A percentile compares a stretch with the other conserved stretches of the same genome.
Conservation (phyloP, 2,329 filamentous ascomycete species). For the Xylariales sp. region DNA sequence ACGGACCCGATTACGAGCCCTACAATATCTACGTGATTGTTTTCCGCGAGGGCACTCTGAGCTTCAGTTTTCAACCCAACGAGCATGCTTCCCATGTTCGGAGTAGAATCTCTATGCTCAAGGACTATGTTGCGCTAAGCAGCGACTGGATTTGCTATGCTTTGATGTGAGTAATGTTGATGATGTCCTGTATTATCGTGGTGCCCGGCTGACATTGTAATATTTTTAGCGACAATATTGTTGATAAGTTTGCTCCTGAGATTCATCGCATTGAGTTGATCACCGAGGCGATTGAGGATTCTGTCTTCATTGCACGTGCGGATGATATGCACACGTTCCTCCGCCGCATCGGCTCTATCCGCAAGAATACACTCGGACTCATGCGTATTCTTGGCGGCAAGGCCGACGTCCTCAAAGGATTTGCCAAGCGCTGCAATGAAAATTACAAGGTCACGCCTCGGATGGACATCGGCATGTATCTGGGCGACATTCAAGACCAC, state of each 20-base stretch:
- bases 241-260: slow-evolving; percentile 88
- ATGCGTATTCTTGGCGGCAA: slow-evolving; percentile 93
- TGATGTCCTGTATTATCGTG: too few species aligned
- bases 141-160: slow-evolving; percentile 99
- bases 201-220: too few species aligned
- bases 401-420: slow-evolving; percentile 95
- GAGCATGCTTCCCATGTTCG: slow-evolving; percentile 84
- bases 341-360: slow-evolving; percentile 80
- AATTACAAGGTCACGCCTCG: slow-evolving; percentile 93
- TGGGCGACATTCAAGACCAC: slow-evolving; percentile 98
- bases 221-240: slow-evolving; percentile 78
- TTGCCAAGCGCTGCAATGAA: slow-evolving; percentile 98
- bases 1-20: slow-evolving; percentile 81
- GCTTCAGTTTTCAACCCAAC: slow-evolving; percentile 88
- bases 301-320: slow-evolving; percentile 85
- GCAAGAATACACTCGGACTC: slow-evolving; percentile 91
- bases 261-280: slow-evolving; percentile 84
- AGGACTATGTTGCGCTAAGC: slow-evolving; percentile 91
- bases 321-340: slow-evolving; percentile 88
- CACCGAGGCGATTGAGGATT: slow-evolving; percentile 90
- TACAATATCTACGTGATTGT: slow-evolving; percentile 97
- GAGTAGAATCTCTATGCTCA: slow-evolving; percentile 84
- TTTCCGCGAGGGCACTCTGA: slow-evolving; percentile 90
- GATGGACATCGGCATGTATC: slow-evolving; percentile 93
- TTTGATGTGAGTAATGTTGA: slow-evolving; percentile 68